Base-by-base conservation (phyloP, 805 yeast species). In the Candida anglica region DNA sequence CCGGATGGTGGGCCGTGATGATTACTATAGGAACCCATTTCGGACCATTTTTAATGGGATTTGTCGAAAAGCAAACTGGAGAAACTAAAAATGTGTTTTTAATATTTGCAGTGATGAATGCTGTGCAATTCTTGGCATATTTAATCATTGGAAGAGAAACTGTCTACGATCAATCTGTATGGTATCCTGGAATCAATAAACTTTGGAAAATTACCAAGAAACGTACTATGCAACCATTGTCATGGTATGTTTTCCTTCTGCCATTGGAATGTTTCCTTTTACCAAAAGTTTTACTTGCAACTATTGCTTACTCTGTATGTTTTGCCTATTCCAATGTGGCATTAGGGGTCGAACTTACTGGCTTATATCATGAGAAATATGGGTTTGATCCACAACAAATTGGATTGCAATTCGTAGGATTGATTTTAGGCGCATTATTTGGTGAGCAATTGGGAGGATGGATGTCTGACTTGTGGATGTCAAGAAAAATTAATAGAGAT, bases 401-500 rank as follows among this genome's bases (percentile, higher is more conserved):
- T 13, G 56, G 55, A 10, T 36, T 52, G n/a, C 58, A 52, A 33
- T 47, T 42, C 28, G 30, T 51, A 14, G 40, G 50, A 8, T 33
- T 52, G 14, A 41, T 52, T 17, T 24, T 52, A n/a, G 58, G 58
- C 2, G 37, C 47, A 7, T 27, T 46, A 13, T 25, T 51, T 21
- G 58, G 58, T 15, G 58, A 52, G 29, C 17, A 33, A 10, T 15
- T 52, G 24, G 53, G 51, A 15, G 58, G 58, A 5, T 41, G 46
- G 34, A 24, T 46, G 10, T 44, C 52, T 18, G 58, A 52, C 30
- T 32, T 38, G 42, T 52, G 55, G 58, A 50, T 52, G 56, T 29
- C 32, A 7, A 20, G 16, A 14, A 11, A 7, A 5, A 19, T 8
- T 8, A 16, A 15, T n/a, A n/a, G n/a, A n/a, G n/a, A n/a, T n/a